These are phyloP conservation scores for Abrus precatorius DNA, from an alignment of 306 rosid genomes.

Conservation along the genomic window DNA sequence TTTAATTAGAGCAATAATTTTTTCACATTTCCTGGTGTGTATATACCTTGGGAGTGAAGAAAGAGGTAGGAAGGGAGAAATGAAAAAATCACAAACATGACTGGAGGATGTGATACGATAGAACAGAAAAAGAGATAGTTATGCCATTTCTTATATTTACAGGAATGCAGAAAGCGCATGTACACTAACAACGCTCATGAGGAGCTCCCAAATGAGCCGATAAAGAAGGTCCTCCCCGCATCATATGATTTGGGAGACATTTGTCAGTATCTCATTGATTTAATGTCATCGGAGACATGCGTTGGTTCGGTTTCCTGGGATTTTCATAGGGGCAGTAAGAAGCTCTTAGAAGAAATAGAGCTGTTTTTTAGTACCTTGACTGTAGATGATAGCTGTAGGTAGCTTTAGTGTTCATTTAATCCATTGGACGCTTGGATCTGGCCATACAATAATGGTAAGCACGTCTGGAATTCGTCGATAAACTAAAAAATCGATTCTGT, in stretches of 20 bases:
- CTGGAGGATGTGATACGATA: neutral
- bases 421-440: slow-evolving; percentile 21
- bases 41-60: neutral
- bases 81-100: neutral
- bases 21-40: neutral
- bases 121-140: neutral
- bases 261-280: slow-evolving; percentile 66
- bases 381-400: slow-evolving; percentile 51
- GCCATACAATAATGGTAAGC: neutral
- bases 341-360: slow-evolving; percentile 75
- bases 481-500: slow-evolving; percentile 14
- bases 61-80: too few relatives aligned
- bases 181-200: slow-evolving; percentile 57
- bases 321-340: slow-evolving; percentile 47
- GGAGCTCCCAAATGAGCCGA: slow-evolving; percentile 46
- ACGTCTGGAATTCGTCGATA: slow-evolving; percentile 26
- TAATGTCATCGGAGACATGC: slow-evolving; percentile 70
- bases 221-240: slow-evolving; percentile 49
- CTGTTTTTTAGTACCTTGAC: slow-evolving; percentile 63
- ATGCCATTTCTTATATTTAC: slow-evolving; percentile 48
- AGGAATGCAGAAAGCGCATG: slow-evolving; percentile 74
- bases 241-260: slow-evolving; percentile 62
- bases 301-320: slow-evolving; percentile 52
- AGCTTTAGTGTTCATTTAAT: slow-evolving; percentile 22
- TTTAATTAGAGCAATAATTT: neutral